Conservation (phyloP, 305 asterid species). For the Fraxinus sp. region DNA sequence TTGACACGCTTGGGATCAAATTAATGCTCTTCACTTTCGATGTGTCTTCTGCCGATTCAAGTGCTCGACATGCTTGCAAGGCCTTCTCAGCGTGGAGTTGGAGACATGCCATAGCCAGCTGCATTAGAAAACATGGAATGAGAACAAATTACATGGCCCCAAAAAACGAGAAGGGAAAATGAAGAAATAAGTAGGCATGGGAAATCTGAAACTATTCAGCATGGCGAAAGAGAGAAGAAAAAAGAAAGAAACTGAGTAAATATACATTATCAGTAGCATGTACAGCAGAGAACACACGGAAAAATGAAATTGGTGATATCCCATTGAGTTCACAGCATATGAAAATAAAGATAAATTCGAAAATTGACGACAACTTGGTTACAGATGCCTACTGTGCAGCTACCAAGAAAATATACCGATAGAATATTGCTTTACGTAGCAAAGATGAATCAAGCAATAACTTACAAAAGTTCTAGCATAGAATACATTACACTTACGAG, state of each 20-base stretch:
- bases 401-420: neutral
- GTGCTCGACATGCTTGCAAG: constrained; percentile 77
- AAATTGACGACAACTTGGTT: neutral
- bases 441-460: neutral
- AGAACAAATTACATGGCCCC: neutral
- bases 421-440: neutral
- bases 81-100: constrained; percentile 92
- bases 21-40: constrained; percentile 31
- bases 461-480: neutral
- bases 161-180: neutral
- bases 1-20: constrained; percentile 43
- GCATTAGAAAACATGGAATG: constrained; percentile 28
- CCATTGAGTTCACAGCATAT: neutral
- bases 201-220: neutral
- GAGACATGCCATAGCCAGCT: constrained; percentile 88
- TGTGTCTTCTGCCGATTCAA: constrained; percentile 45
- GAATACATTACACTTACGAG: neutral
- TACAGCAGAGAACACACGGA: neutral
- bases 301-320: neutral
- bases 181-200: neutral
- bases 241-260: neutral
- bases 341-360: neutral
- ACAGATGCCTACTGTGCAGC: neutral
- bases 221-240: neutral
- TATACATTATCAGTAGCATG: neutral